Evolutionary conservation across 2,329 filamentous ascomycete genomes (phyloP), one percentile per base, ranked within the genome.

Genomic region (Acrocalymma vagum): DNA sequence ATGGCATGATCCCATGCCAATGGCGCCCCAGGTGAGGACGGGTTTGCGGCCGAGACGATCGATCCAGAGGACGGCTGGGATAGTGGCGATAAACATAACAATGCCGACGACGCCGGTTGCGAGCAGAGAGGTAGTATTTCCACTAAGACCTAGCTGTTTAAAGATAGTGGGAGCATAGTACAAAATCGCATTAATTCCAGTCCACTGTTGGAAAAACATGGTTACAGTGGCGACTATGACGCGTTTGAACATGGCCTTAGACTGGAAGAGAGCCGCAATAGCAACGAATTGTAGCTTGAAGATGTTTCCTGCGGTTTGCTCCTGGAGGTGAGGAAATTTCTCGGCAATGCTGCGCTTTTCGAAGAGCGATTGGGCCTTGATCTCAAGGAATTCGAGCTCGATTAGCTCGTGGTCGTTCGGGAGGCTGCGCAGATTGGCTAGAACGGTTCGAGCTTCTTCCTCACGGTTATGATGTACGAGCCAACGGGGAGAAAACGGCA

Each of bases 401-500:
- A 92, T 80, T 0, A 89, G 77, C 41, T 88, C 83, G 58, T 90
- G 79, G 49, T 86, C 79, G 11, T 72, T 61, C 0, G 81, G 65
- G 0, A 89, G 77, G 5, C 76, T 78, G 16, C 89, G 83, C 3
- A 93, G 80, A 33, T 64, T 75, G 0, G 86, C 81, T 1, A 93
- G 76, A 1, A 84, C 82, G 8, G 64, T 63, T 11, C 81, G 80
- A 0, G 85, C 86, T 62, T 92, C 87, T 0, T 77, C 77, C 57
- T 91, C 86, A 23, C 86, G 83, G 41, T 73, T 75, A 56, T 88
- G 84, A 63, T 90, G 83, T 7, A 88, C 72, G 1, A 93, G 78
- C 87, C 87, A 91, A 53, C 88, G 79, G 0, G 88, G 88, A 0
- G 82, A 87, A 70, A 87, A 90, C 0, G 88, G 88, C 86, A 92